phyloP scores from a whole-genome alignment of 75 land plant species.

The Pinus taeda region DNA sequence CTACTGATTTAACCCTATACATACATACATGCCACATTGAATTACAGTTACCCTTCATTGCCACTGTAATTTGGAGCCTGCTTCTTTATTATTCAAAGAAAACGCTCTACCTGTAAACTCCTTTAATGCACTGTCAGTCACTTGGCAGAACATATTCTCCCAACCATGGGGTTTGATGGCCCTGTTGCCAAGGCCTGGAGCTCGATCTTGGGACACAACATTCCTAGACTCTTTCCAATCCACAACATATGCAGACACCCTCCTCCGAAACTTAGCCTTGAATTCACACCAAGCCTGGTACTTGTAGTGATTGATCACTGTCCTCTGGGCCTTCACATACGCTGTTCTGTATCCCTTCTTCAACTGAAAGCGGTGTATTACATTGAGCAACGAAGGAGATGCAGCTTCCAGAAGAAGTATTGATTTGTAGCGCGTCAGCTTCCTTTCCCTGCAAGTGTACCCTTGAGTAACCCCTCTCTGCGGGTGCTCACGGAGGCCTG shows the following conservation, averaged over 20 bases:
- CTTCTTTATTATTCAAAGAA: too few species aligned
- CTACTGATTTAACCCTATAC: too few species aligned
- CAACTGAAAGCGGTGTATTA: constrained; percentile 69
- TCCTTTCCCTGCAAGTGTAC: constrained; percentile 56
- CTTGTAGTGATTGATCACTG: constrained; percentile 83
- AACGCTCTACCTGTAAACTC: constrained; percentile 18
- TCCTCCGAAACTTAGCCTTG: constrained; percentile 58
- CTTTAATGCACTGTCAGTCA: constrained; percentile 40
- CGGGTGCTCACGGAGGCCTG: constrained; percentile 44
- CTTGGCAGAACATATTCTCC: constrained; percentile 57
- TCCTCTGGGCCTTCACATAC: constrained; percentile 15
- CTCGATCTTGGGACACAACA: constrained; percentile 54
- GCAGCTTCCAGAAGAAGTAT: constrained; percentile 47
- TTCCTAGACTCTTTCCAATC: constrained; percentile 67
- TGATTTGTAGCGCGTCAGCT: constrained; percentile 73
- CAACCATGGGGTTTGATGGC: constrained; percentile 58
- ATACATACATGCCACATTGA: too few species aligned
- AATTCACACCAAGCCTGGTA: constrained; percentile 92
- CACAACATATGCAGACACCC: constrained; percentile 79
- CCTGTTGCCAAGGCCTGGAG: constrained; percentile 61
- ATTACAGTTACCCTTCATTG: too few species aligned
- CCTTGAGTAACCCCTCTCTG: constrained; percentile 78
- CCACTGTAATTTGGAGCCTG: too few species aligned
- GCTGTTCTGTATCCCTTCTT: constrained; percentile 21
- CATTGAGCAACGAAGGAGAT: constrained; percentile 35